Percentiles rank a stretch among this genome's conserved stretches.
Evolutionary conservation across 306 rosid genomes (phyloP).

Genomic region (Astragalus glycyphyllos): DNA sequence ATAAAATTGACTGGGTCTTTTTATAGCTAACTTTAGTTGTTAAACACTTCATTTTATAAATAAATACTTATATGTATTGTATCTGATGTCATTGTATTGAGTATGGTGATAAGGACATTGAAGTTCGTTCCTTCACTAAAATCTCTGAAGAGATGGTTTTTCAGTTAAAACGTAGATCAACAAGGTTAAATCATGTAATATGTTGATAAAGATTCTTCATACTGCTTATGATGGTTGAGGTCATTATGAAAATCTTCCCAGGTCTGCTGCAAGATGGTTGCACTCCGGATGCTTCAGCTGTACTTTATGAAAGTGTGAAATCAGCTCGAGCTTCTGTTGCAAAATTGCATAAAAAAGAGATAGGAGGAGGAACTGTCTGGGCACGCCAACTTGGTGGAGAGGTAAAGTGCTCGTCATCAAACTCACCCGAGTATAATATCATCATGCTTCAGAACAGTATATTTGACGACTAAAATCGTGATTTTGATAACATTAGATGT

Average conservation of each 20-base stretch:
- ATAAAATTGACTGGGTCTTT: no score
- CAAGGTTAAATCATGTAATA: conserved; percentile 20
- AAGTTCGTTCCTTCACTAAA: conserved; percentile 24
- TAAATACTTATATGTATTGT: conserved; percentile 15
- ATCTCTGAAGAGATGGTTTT: conserved; percentile 27
- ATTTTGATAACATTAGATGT: no score
- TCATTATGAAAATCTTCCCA: conserved; percentile 50
- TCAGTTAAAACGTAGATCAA: conserved; percentile 22
- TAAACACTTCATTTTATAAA: neutral
- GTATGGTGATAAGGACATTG: conserved; percentile 1
- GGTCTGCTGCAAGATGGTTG: conserved; percentile 96
- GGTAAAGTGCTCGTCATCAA: conserved; percentile 53
- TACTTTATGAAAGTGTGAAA: conserved; percentile 86
- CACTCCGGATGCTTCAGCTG: conserved; percentile 82
- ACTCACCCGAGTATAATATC: conserved; percentile 10
- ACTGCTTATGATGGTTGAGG: conserved; percentile 23
- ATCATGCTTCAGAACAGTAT: conserved; percentile 5
- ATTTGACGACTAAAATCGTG: neutral
- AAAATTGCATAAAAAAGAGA: conserved; percentile 68
- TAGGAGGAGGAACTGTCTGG: conserved; percentile 80
- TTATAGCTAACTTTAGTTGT: no score
- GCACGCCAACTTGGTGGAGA: conserved; percentile 98
- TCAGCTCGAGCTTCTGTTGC: conserved; percentile 89
- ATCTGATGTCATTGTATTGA: conserved; percentile 20
- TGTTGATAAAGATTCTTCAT: conserved; percentile 22